phyloP scores from a whole-genome alignment of 345 rosid genomes.

The Eucalyptus sp. region DNA sequence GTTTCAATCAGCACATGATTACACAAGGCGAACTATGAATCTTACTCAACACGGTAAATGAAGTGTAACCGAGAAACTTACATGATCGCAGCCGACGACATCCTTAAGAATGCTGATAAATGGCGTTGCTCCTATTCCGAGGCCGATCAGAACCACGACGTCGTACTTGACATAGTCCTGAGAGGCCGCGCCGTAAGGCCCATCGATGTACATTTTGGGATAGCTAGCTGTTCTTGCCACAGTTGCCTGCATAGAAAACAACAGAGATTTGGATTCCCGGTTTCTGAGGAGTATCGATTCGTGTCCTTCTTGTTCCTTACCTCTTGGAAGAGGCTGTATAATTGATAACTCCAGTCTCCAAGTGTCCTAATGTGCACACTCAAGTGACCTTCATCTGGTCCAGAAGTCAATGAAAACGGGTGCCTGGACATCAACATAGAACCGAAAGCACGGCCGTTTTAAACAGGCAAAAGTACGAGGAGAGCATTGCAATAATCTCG shows the following conservation, averaged over 20 bases:
- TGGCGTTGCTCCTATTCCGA: slow-evolving; percentile 55
- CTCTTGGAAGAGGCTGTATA: slow-evolving; percentile 37
- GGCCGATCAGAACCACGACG: slow-evolving; percentile 33
- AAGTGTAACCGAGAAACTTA: not conserved
- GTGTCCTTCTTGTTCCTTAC: not conserved
- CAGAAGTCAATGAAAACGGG: slow-evolving; percentile 51
- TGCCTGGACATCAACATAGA: slow-evolving; percentile 25
- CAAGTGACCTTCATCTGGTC: slow-evolving; percentile 30
- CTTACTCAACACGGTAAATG: not conserved
- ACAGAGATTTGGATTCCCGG: not conserved
- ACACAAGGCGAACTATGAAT: too few relatives aligned
- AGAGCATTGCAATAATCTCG: not conserved
- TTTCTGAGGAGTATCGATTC: not conserved
- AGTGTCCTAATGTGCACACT: slow-evolving; percentile 44
- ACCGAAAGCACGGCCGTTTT: too few relatives aligned
- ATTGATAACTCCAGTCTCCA: slow-evolving; percentile 52
- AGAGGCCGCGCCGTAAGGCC: slow-evolving; percentile 47
- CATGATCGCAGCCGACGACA: not conserved
- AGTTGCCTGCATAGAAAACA: not conserved
- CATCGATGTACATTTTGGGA: slow-evolving; percentile 38
- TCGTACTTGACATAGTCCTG: slow-evolving; percentile 52
- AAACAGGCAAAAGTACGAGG: not conserved
- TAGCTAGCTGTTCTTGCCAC: slow-evolving; percentile 7
- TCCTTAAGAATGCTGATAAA: slow-evolving; percentile 53
- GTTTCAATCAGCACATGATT: not conserved